phyloP scores from a whole-genome alignment of 1,284 basidiomycete species.

The Ustilago bromivora region DNA sequence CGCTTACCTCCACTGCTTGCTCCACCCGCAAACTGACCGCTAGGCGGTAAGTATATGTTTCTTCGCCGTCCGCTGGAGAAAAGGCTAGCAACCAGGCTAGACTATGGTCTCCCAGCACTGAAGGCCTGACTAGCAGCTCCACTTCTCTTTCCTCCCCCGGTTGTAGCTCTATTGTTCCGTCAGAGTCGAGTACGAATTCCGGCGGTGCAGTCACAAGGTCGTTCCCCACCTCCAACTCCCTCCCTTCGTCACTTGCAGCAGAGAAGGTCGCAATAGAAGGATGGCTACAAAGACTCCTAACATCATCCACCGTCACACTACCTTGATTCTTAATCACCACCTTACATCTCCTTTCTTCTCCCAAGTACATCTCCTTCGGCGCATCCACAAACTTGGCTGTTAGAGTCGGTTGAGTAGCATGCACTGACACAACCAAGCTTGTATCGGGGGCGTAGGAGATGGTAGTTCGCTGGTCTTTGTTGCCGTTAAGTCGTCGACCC shows the following conservation, averaged over 20 bases:
- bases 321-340: slow-evolving; percentile 41
- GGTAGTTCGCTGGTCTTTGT: slow-evolving; percentile 70
- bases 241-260: slow-evolving; percentile 24
- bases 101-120: slow-evolving; percentile 6
- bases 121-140: slow-evolving; percentile 15
- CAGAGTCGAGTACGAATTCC: slow-evolving; percentile 1
- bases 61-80: slow-evolving; percentile 24
- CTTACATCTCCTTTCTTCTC: slow-evolving; percentile 20
- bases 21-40: slow-evolving; percentile 25
- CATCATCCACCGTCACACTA: slow-evolving; percentile 10
- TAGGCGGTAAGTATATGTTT: slow-evolving; percentile 36
- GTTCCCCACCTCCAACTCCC: slow-evolving; percentile 58
- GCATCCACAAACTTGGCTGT: slow-evolving; percentile 20
- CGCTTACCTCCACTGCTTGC: slow-evolving; percentile 35
- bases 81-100: slow-evolving; percentile 42
- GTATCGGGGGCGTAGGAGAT: slow-evolving; percentile 71
- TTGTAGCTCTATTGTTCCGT: slow-evolving; percentile 3
- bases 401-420: slow-evolving; percentile 32
- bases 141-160: slow-evolving; percentile 40
- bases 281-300: slow-evolving; percentile 37
- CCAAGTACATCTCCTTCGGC: slow-evolving; percentile 20
- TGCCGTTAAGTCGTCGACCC: slow-evolving; percentile 71
- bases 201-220: slow-evolving; percentile 40
- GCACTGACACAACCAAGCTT: slow-evolving; percentile 69
- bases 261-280: slow-evolving; percentile 23